Base-by-base conservation (phyloP, 495 filamentous ascomycete species). In the Penicillium lividum region DNA sequence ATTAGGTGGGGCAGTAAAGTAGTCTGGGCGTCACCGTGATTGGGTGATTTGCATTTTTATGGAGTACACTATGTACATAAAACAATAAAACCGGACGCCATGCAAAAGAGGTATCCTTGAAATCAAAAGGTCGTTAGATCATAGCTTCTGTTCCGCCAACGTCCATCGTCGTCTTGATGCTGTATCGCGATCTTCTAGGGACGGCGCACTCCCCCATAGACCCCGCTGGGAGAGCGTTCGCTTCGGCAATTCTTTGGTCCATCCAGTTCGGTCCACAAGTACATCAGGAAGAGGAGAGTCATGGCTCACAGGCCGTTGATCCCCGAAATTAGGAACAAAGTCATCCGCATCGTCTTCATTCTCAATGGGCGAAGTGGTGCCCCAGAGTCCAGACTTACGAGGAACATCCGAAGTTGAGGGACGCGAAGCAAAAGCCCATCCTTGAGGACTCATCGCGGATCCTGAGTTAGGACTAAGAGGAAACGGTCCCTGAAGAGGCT, bases 111-210 rank as follows among this genome's bases (percentile, higher is more conserved):
- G 61, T 68, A 70, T 70, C 59, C 53, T 36, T 10, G 9, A 36
- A 36, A 11, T 36, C 9, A 36, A 51, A 38, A 36, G 16, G 42
- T 29, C 13, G 8, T 44, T 22, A 13, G 33, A 18, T 74, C 60
- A 76, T 34, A 70, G 53, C 29, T 74, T 74, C 31, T 73, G 70
- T 57, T 80, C 77, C 7, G 72, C 63, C 45, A 80, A 69, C 4
- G 77, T 78, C 77, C 77, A 80, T 51, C 77, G 70, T 33, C 77
- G 72, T 47, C 72, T 71, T 29, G 70, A 59, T 22, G 58, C 47
- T 7, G 47, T 36, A 11, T 76, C 70, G n/a, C 66, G 68, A 45
- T 72, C 72, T 48, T 69, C 68, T 55, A 69, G 59, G n/a, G 72
- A 30, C 10, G 65, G 66, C 3, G 68, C 70, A 60, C 75, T 72